A percentile compares a stretch with the other conserved stretches of the same genome.
phyloP scores from a whole-genome alignment of 2,329 filamentous ascomycete species.

The Emericellopsis atlantica region DNA sequence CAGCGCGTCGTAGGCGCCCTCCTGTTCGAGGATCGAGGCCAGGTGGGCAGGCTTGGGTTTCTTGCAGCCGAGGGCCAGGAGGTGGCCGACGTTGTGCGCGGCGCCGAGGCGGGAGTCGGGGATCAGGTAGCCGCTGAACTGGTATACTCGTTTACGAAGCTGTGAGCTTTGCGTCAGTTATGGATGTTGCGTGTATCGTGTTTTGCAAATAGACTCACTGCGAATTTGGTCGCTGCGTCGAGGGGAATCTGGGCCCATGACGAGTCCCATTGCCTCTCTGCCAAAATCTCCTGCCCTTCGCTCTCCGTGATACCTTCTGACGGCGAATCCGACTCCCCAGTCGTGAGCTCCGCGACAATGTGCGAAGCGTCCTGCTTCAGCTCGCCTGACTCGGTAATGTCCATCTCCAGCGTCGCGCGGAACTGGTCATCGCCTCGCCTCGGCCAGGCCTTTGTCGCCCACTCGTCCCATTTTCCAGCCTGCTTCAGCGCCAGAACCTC shows the following conservation, averaged over 20 bases:
- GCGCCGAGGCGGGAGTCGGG: constrained; percentile 55
- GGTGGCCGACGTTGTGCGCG: constrained; percentile 36
- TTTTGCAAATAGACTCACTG: constrained; percentile 38
- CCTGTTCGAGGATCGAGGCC: constrained; percentile 38
- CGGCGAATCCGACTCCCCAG: constrained; percentile 9
- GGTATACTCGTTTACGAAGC: constrained; percentile 70
- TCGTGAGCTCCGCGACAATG: constrained; percentile 19
- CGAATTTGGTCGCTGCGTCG: constrained; percentile 54
- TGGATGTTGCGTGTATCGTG: background rate
- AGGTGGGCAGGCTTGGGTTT: constrained; percentile 50
- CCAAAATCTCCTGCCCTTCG: constrained; percentile 26
- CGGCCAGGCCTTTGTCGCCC: constrained; percentile 18
- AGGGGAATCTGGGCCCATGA: constrained; percentile 49
- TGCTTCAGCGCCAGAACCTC: constrained; percentile 34
- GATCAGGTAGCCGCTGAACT: constrained; percentile 67
- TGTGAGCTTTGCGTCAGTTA: constrained; percentile 20
- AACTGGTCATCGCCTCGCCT: constrained; percentile 5
- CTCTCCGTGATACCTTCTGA: constrained; percentile 14
- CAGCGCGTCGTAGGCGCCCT: constrained; percentile 32
- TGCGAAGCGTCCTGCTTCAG: constrained; percentile 22
- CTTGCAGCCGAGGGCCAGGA: constrained; percentile 40
- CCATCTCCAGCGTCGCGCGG: constrained; percentile 17
- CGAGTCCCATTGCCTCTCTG: constrained; percentile 28
- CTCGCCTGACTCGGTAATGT: constrained; percentile 22
- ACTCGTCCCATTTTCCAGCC: constrained; percentile 13